These are phyloP conservation scores for Taphrina betulina DNA, from an alignment of 1,139 yeast genomes.

Conservation along the genomic window DNA sequence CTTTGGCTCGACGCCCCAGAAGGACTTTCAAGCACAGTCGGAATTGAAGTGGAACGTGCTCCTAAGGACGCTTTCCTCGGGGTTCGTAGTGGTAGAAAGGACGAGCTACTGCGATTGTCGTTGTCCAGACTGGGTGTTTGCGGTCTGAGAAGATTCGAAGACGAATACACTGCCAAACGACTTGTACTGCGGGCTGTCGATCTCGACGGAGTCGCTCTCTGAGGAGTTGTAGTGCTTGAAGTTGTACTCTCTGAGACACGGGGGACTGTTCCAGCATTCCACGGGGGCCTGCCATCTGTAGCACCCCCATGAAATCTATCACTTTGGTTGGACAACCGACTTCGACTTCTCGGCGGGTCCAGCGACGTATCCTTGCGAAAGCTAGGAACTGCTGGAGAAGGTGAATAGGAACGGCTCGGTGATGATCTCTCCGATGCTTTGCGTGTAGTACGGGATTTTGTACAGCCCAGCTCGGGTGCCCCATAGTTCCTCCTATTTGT, in stretches of 20 bases:
- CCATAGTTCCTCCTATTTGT: too few relatives aligned
- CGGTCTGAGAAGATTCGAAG: neutral
- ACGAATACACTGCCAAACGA: constrained; percentile 1
- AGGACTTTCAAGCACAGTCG: constrained; percentile 16
- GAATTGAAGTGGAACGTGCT: too few relatives aligned
- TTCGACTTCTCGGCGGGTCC: constrained; percentile 30
- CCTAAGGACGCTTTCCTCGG: constrained; percentile 2
- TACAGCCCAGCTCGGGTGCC: too few relatives aligned
- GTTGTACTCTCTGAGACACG: neutral
- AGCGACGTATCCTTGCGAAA: constrained; percentile 22
- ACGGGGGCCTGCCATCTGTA: constrained; percentile 11
- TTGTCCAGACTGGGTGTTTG: constrained; percentile 1
- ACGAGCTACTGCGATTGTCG: neutral
- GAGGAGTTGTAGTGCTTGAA: neutral
- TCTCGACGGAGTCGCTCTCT: too few relatives aligned
- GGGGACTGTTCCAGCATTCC: constrained; percentile 26
- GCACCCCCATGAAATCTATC: too few relatives aligned
- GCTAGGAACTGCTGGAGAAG: neutral
- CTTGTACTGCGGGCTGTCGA: constrained; percentile 1
- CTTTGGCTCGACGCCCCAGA: constrained; percentile 19
- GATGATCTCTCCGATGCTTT: too few relatives aligned
- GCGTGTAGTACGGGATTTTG: too few relatives aligned
- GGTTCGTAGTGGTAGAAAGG: constrained; percentile 1
- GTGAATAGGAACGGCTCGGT: too few relatives aligned
- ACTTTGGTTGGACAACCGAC: constrained; percentile 15